Base-by-base conservation (phyloP, 2,329 filamentous ascomycete species). In the Alternaria ethzedia region DNA sequence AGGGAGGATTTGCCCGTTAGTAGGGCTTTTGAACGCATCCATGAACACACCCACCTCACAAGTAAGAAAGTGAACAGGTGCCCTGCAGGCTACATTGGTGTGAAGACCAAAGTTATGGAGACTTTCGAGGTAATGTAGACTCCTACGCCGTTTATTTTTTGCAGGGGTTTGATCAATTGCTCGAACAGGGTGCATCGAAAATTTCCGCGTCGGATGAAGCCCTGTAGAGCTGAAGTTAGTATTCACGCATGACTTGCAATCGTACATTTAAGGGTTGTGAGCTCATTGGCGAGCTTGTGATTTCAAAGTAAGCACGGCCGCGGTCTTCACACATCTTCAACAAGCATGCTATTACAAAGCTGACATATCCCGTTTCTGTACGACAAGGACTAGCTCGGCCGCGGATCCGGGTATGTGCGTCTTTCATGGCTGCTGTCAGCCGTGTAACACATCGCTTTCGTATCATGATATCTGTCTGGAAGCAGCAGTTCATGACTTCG, bases 141-240 rank as follows among this genome's bases (percentile, higher is more conserved):
- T 10, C 3, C 32, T 6, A n/a, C 4, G 15, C 32, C 1, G 32
- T 4, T 41, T n/a, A 1, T 0, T 0, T 2, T n/a, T n/a, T 3
- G 32, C 2, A n/a, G 1, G 8, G 5, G 32, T 41, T 41, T 1
- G 15, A 41, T 41, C 0, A 10, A 0, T n/a, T 41, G 32, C 32
- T 41, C 10, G 4, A 41, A 41, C 6, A 41, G 8, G 2, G 32
- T 41, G 32, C 15, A 17, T 8, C 32, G 2, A 0, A 5, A 41
- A 41, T 41, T 17, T 8, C 3, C 32, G 2, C 4, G 4, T 21
- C 21, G 4, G 4, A 41, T 41, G 32, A 3, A 41, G 32, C 32
- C 15, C 0, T 17, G 1, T 8, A 4, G 1, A 41, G 5, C 36
- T 41, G 9, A 41, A 41, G 36, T 6, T 0, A 17, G 5, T 11